These are phyloP conservation scores for Candida ulmi DNA, from an alignment of 805 yeast genomes.

Conservation along the genomic window DNA sequence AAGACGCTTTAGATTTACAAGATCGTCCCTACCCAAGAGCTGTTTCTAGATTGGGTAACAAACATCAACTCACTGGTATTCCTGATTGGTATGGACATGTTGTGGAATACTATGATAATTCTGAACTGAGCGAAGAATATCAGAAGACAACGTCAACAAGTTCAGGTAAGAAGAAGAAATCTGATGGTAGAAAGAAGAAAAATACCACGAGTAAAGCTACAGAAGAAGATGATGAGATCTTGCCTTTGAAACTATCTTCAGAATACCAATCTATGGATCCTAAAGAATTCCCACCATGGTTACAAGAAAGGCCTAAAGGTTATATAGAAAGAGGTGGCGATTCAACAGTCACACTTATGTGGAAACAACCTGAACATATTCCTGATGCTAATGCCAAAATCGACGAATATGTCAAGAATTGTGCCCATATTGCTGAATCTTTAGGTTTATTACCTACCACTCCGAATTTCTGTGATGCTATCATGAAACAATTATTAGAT, in stretches of 20 bases:
- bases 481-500: constrained; percentile 50
- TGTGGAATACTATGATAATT: constrained; percentile 56
- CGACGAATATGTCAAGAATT: constrained; percentile 49
- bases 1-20: constrained; percentile 71
- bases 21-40: constrained; percentile 81
- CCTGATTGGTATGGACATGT: constrained; percentile 61
- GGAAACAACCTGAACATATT: constrained; percentile 45
- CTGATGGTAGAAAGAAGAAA: constrained; percentile 18
- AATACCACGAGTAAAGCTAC: constrained; percentile 11
- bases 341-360: constrained; percentile 56
- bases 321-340: constrained; percentile 82
- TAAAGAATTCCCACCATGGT: constrained; percentile 62
- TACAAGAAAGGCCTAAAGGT: constrained; percentile 74
- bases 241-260: constrained; percentile 37
- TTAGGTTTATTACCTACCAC: constrained; percentile 55
- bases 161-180: constrained; percentile 21
- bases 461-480: constrained; percentile 79
- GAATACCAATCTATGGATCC: constrained; percentile 36
- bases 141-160: constrained; percentile 11
- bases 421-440: constrained; percentile 50
- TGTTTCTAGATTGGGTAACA: constrained; percentile 67
- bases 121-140: constrained; percentile 13
- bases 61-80: constrained; percentile 64
- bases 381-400: constrained; percentile 25
- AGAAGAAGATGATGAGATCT: constrained; percentile 17